Base-by-base conservation (phyloP, 345 rosid species). In the Melastoma malabathricum region DNA sequence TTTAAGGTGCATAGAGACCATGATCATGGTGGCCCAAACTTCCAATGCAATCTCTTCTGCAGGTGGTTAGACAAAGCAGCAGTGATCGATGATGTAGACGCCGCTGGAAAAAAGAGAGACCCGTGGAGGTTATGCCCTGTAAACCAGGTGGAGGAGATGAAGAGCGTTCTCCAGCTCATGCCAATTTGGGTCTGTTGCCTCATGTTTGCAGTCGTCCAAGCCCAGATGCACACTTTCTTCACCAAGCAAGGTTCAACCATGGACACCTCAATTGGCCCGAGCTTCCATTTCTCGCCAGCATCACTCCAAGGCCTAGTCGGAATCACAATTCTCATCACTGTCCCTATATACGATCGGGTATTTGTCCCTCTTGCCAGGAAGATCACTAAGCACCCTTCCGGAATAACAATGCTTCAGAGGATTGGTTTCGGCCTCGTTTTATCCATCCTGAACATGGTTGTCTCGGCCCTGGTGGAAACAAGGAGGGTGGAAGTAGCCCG, bases 61-160 rank as follows among this genome's bases (percentile, higher is more conserved):
- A 90, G 98, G 62, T 74, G 77, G 56, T 47, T 90, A 65, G 94
- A 90, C 46, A 90, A 86, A 58, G 96, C 96, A 52, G 75, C 72
- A 78, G 65, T 86, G 18, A 63, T 84, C 0, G 96, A 90, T 67
- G 57, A 62, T 18, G 1, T 59, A 5, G 96, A 86, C 59, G 50
- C 55, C 5, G 45, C 75, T 0, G 63, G 66, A 68, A 56, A 59
- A 43, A 20, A 31, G 8, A 78, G 76, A 62, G 62, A 84, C 58
- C 87, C 83, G 6, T 86, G 98, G 98, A 64, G 89, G 50, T 73
- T 90, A 14, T 86, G 98, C 67, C 48, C 94, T 0, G 56, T 75
- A 50, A 80, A 69, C 71, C 94, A 84, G 70, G 94, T 90, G 43
- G 98, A 90, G 70, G 87, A 90, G 80, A 85, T 82, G 31, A 90